Percentiles rank a stretch among this genome's conserved stretches.
These are phyloP conservation scores for Vaccinium vitisidaea DNA, from an alignment of 148 eudicot genomes.

Conservation along the genomic window DNA sequence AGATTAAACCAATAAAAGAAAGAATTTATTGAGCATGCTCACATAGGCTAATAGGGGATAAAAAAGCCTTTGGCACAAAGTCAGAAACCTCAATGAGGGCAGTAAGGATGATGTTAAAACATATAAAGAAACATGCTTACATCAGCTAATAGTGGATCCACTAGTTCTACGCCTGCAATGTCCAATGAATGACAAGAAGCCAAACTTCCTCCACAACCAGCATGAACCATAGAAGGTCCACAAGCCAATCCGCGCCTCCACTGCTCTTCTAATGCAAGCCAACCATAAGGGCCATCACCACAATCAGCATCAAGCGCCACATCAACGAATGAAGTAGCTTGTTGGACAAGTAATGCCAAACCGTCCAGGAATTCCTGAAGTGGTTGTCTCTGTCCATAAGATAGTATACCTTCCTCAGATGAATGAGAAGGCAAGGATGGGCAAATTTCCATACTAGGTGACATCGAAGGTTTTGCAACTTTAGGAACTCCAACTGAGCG, in stretches of 20 bases:
- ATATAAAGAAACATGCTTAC: conserved; percentile 43
- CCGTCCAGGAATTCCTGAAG: conserved; percentile 90
- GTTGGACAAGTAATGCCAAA: conserved; percentile 84
- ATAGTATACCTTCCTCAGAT: conserved; percentile 61
- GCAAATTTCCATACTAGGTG: conserved; percentile 47
- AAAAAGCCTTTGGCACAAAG: neutral
- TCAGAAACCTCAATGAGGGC: neutral
- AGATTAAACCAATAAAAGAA: conserved; percentile 1
- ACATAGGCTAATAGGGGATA: neutral
- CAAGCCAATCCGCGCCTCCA: conserved; percentile 88
- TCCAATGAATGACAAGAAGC: conserved; percentile 93
- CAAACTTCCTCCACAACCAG: conserved; percentile 95
- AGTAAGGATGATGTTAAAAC: neutral
- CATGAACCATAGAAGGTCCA: conserved; percentile 92
- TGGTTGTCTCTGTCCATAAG: conserved; percentile 70
- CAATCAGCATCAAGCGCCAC: conserved; percentile 86
- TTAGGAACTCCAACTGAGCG: conserved; percentile 86
- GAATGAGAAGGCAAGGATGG: conserved; percentile 49
- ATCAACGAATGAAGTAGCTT: conserved; percentile 95
- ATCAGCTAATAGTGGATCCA: conserved; percentile 85
- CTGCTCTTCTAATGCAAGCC: conserved; percentile 97
- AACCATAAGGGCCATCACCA: conserved; percentile 88
- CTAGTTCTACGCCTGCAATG: conserved; percentile 84
- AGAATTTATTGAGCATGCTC: neutral
- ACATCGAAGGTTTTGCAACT: conserved; percentile 50